Base-by-base conservation (phyloP, 257 asterid genomes). In the Pogostemon cablin region DNA sequence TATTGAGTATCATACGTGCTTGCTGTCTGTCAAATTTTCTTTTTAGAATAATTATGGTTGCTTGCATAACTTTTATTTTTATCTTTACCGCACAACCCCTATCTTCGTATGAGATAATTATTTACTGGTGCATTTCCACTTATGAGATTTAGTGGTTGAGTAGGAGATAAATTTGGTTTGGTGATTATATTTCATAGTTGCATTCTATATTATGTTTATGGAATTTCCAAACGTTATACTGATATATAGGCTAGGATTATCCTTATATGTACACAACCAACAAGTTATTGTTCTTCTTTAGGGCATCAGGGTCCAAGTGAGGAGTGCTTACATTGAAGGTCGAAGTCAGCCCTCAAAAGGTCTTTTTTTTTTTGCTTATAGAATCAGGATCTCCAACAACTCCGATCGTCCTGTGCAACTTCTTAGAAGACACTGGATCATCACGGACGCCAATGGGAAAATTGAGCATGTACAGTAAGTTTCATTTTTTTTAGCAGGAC, bases 371-470 rank as follows among this genome's bases (percentile, higher is more conserved):
- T 92, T 81, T 65, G 97, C 98, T 12, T 92, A 90, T 77, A 83
- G 95, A 77, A 88, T 90, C 62, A 85, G 97, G 82, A 84, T 92
- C 81, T 83, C 89, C 73, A 92, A 91, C 90, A 87, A 79, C 78
- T 90, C 97, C 3, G 83, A 83, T 62, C 93, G 97, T 71, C 91
- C 97, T 2, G 93, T 84, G 53, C 98, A 90, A 76, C 98, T 92
- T 77, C 95, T 92, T 40, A 81, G 90, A 86, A 83, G 98, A 79
- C 97, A 88, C 75, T 92, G 98, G 98, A 87, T 90, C 87, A 88
- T 90, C 72, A 87, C 97, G 7, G 93, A 86, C 56, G 93, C 87
- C 71, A 86, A 83, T 25, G 88, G 76, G 12, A 89, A 76, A 75
- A 85, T 81, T 20, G 93, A 89, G 75, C 81, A 77, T 60, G 90